phyloP scores from a whole-genome alignment of 148 eudicot genomes.

The Mesembryanthemum crystallinum region DNA sequence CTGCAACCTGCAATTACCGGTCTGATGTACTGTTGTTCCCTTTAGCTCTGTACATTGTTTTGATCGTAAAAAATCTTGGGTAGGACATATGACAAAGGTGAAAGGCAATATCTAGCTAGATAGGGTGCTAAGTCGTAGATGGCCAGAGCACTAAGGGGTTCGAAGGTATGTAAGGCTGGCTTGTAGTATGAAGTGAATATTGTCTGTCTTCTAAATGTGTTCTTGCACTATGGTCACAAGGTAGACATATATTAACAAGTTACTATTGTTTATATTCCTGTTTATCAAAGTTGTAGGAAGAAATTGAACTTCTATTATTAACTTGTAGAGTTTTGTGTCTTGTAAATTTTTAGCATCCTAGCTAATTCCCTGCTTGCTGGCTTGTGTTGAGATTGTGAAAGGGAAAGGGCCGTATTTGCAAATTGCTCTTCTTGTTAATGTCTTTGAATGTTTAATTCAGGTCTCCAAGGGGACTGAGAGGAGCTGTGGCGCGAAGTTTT shows the following conservation, averaged over 20 bases:
- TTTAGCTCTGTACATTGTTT: constrained; percentile 26
- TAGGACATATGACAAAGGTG: constrained; percentile 22
- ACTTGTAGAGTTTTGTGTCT: not conserved
- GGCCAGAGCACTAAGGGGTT: constrained; percentile 16
- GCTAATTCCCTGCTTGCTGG: not conserved
- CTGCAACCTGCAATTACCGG: constrained; percentile 15
- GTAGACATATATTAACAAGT: constrained; percentile 10
- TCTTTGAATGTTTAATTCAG: not conserved
- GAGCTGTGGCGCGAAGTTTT: not conserved
- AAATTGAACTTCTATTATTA: not conserved
- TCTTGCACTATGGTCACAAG: constrained; percentile 3
- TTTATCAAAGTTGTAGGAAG: constrained; percentile 6
- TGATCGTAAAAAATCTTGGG: constrained; percentile 13
- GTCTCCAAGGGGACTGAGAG: not conserved
- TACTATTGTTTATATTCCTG: constrained; percentile 18
- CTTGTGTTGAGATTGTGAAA: not conserved
- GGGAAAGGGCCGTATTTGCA: not conserved
- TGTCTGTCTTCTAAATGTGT: not conserved
- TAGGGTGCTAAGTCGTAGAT: constrained; percentile 20
- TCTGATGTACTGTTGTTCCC: constrained; percentile 13
- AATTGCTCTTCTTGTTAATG: not conserved
- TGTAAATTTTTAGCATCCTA: not conserved
- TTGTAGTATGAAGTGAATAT: constrained; percentile 13
- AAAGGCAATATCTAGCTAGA: constrained; percentile 16
- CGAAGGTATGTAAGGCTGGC: constrained; percentile 21